These are phyloP conservation scores for Lasiosphaeria hispida DNA, from an alignment of 495 filamentous ascomycete genomes.

Conservation along the genomic window DNA sequence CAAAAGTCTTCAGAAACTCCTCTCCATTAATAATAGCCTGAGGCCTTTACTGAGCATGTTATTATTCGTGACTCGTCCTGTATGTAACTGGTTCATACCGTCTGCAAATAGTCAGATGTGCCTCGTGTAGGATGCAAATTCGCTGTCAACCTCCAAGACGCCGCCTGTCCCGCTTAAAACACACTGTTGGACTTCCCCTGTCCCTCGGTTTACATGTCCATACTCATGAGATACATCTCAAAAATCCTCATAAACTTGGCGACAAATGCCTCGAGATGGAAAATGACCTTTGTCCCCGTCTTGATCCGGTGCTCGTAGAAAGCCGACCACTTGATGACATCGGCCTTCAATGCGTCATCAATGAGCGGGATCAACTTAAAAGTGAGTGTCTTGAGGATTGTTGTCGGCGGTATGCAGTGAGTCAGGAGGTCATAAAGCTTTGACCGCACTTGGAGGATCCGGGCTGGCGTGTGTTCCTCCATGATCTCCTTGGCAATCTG, in stretches of 20 bases:
- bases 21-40: no score
- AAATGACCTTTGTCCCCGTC: constrained; percentile 91
- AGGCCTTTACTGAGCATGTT: no score
- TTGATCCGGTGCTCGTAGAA: constrained; percentile 95
- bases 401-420: constrained; percentile 93
- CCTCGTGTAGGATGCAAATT: no score
- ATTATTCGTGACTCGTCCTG: no score
- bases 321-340: constrained; percentile 92
- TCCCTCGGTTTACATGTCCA: constrained; percentile 56
- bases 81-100: no score
- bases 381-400: constrained; percentile 86
- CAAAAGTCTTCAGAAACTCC: no score
- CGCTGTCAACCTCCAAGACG: background rate
- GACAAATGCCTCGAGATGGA: constrained; percentile 96
- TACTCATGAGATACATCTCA: constrained; percentile 89
- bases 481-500: constrained; percentile 89
- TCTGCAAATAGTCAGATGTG: no score
- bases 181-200: no score
- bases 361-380: constrained; percentile 86
- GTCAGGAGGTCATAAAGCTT: constrained; percentile 94
- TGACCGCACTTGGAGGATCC: constrained; percentile 80
- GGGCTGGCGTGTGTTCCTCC: constrained; percentile 81
- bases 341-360: constrained; percentile 83
- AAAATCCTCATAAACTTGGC: constrained; percentile 96
- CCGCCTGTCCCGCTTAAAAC: background rate